A percentile compares a stretch with the other conserved stretches of the same genome.
Conservation (phyloP, 805 yeast genomes). For the Yarrowia alimentaria region DNA sequence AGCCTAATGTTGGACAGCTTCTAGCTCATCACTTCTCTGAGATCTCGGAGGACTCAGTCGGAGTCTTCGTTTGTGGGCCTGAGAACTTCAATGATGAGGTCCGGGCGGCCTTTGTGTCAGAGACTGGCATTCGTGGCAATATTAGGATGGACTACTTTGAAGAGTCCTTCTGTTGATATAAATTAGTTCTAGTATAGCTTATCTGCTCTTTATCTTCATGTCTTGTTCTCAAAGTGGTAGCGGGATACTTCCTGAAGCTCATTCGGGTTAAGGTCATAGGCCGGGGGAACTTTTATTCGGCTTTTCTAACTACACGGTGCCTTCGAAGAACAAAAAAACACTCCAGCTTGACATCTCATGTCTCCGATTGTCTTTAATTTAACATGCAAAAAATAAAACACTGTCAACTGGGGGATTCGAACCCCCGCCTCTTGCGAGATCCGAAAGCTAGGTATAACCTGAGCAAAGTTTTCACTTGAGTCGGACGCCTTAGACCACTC, state of each 20-base stretch:
- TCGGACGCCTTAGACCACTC: conserved; percentile 32
- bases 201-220: too few relatives aligned
- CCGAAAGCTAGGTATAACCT: conserved; percentile 28
- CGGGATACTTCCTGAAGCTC: too few relatives aligned
- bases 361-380: too few relatives aligned
- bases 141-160: conserved; percentile 23
- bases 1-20: conserved; percentile 6
- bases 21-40: conserved; percentile 2
- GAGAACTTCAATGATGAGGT: conserved; percentile 25
- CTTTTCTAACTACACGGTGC: too few relatives aligned
- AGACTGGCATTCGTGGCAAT: conserved; percentile 2
- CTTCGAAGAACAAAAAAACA: too few relatives aligned
- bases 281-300: too few relatives aligned
- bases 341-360: too few relatives aligned
- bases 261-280: too few relatives aligned
- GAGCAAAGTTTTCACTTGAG: conserved; percentile 28
- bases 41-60: conserved; percentile 11
- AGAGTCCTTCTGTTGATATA: conserved; percentile 19
- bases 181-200: conserved; percentile 6
- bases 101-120: conserved; percentile 4
- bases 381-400: neutral
- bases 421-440: conserved; percentile 31
- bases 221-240: too few relatives aligned
- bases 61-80: conserved; percentile 21
- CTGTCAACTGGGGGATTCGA: conserved; percentile 30